Percentiles rank a stretch among this genome's conserved stretches.
Conservation (phyloP, 805 yeast species). For the Cyberlindnera veronae region DNA sequence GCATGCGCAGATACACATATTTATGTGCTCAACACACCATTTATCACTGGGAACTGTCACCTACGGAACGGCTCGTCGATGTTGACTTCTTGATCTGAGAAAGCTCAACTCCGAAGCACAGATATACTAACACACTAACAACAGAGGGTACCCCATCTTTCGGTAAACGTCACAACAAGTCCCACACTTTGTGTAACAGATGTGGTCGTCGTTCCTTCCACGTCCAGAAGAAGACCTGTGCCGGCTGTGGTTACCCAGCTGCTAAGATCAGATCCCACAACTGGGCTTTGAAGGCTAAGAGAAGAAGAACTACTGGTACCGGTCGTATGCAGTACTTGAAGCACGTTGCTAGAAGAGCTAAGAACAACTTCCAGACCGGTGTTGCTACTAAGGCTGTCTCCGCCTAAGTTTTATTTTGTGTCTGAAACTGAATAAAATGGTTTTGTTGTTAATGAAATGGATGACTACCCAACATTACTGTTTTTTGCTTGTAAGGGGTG, state of each 20-base stretch:
- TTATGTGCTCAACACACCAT: no score
- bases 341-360: conserved; percentile 96
- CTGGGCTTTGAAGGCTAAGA: conserved; percentile 99
- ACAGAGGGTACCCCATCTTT: conserved; percentile 99
- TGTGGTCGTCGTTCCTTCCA: conserved; percentile 99
- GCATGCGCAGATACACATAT: no score
- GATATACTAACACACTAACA: conserved; percentile 35
- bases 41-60: no score
- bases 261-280: conserved; percentile 98
- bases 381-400: conserved; percentile 63
- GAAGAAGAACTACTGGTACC: conserved; percentile 99
- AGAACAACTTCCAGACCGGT: conserved; percentile 97
- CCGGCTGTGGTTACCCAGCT: conserved; percentile 99
- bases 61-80: no score
- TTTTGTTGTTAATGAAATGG: conserved; percentile 12
- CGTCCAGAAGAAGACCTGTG: conserved; percentile 97
- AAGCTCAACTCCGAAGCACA: no score
- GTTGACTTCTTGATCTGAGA: no score
- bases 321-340: conserved; percentile 99
- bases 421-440: conserved; percentile 16
- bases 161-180: conserved; percentile 99
- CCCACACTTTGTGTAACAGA: conserved; percentile 98
- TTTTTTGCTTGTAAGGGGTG: neutral
- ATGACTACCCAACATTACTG: conserved; percentile 9
- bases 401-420: conserved; percentile 42